Evolutionary conservation across 1,139 yeast genomes (phyloP).

Genomic region (Kodamaea suecica): DNA sequence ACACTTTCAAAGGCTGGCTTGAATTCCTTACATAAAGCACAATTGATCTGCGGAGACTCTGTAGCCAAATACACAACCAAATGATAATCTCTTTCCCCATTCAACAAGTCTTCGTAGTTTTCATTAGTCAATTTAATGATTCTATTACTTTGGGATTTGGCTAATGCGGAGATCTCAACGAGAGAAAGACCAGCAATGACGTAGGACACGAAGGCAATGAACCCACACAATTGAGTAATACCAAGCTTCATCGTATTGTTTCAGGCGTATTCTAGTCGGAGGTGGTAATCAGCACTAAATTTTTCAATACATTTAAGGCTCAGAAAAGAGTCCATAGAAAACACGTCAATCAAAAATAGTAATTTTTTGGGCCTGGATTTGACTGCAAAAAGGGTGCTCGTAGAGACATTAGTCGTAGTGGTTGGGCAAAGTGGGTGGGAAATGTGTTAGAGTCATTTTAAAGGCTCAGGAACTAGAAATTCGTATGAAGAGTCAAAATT

Average conservation of each 20-base stretch:
- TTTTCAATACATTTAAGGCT: slow-evolving; percentile 6
- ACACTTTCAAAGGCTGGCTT: slow-evolving; percentile 60
- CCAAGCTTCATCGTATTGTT: slow-evolving; percentile 11
- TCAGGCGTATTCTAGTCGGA: neutral
- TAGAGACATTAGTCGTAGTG: no score
- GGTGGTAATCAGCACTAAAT: slow-evolving; percentile 6
- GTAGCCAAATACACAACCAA: slow-evolving; percentile 71
- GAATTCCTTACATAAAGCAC: slow-evolving; percentile 70
- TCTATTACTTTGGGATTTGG: slow-evolving; percentile 21
- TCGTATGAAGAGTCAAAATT: no score
- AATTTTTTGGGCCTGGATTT: no score
- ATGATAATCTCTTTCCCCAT: slow-evolving; percentile 70
- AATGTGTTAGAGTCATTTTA: no score
- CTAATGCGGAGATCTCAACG: slow-evolving; percentile 24
- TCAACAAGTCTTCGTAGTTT: slow-evolving; percentile 56
- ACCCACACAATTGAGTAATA: slow-evolving; percentile 10
- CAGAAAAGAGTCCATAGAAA: no score
- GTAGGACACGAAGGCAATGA: slow-evolving; percentile 8
- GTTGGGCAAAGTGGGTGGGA: no score
- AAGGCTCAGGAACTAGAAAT: no score
- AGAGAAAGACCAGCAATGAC: slow-evolving; percentile 28
- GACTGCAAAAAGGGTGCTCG: no score
- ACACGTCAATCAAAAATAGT: slow-evolving; percentile 10
- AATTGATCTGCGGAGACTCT: slow-evolving; percentile 66
- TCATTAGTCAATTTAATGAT: slow-evolving; percentile 49